These are phyloP conservation scores for Backusella luteola DNA, from an alignment of 192 early-diverging fungal species.

Conservation along the genomic window DNA sequence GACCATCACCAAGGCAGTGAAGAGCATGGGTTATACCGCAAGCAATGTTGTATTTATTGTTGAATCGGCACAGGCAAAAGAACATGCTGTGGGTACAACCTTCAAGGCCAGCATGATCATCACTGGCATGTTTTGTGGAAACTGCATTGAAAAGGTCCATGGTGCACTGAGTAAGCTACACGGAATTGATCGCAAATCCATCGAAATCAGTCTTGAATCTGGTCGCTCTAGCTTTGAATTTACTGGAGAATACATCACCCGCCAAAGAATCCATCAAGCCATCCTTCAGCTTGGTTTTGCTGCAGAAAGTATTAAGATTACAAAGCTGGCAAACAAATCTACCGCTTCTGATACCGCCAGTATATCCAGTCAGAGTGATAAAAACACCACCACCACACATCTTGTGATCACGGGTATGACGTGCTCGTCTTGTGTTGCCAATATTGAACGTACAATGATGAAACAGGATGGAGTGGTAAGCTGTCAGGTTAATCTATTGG, in stretches of 20 bases:
- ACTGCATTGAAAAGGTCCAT: conserved; percentile 40
- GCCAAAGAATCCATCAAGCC: conserved; percentile 32
- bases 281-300: conserved; percentile 42
- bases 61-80: background rate
- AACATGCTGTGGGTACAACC: background rate
- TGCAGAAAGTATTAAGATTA: conserved; percentile 54
- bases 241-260: conserved; percentile 36
- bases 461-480: conserved; percentile 42
- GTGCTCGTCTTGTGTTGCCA: conserved; percentile 74
- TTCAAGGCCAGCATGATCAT: conserved; percentile 34
- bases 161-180: conserved; percentile 26
- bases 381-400: conserved; percentile 49
- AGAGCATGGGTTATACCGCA: conserved; percentile 17
- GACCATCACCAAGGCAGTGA: conserved; percentile 12
- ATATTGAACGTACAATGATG: conserved; percentile 68
- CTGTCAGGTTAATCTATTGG: conserved; percentile 51
- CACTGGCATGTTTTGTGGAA: conserved; percentile 43
- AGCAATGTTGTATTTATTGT: conserved; percentile 17
- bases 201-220: conserved; percentile 47
- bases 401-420: conserved; percentile 97
- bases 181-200: conserved; percentile 22
- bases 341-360: conserved; percentile 67
- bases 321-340: conserved; percentile 60
- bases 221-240: conserved; percentile 50
- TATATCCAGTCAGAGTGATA: conserved; percentile 28